phyloP scores from a whole-genome alignment of 169 alveolate species.

The Blepharisma undulans region DNA sequence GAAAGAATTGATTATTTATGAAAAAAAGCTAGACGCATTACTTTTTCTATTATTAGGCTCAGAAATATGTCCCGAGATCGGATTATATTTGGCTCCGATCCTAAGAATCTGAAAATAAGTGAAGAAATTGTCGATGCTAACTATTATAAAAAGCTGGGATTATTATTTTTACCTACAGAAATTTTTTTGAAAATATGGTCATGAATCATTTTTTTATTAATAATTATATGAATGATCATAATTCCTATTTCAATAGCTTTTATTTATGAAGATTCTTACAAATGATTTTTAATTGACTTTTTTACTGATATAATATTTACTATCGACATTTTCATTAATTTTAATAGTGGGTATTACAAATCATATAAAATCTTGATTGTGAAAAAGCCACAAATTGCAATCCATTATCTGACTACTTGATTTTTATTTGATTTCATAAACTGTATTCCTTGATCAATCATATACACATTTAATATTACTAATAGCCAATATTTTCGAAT shows the following conservation, averaged over 20 bases:
- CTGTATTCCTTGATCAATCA: constrained; percentile 42
- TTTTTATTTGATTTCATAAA: constrained; percentile 52
- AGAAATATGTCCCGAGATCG: constrained; percentile 10
- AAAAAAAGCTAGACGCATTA: not conserved
- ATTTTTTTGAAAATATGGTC: constrained; percentile 14
- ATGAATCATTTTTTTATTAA: not conserved
- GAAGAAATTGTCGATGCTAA: not conserved
- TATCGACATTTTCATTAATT: constrained; percentile 51
- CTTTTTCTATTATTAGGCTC: not conserved
- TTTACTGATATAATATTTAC: constrained; percentile 47
- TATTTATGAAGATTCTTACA: not conserved
- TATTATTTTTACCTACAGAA: not conserved
- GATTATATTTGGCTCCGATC: not conserved
- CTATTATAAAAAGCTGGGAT: not conserved
- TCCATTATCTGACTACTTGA: constrained; percentile 47
- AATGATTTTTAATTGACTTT: constrained; percentile 17
- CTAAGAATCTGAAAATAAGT: not conserved
- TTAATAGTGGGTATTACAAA: constrained; percentile 56
- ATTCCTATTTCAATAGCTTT: not conserved
- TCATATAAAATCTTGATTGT: constrained; percentile 47
- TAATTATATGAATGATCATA: not conserved
- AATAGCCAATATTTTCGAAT: constrained; percentile 32
- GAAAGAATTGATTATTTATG: constrained; percentile 6
- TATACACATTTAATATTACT: not conserved
- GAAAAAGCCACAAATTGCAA: constrained; percentile 41